phyloP scores from a whole-genome alignment of 225 moss, liverwort and hornwort species.

The Lunularia cruciata region DNA sequence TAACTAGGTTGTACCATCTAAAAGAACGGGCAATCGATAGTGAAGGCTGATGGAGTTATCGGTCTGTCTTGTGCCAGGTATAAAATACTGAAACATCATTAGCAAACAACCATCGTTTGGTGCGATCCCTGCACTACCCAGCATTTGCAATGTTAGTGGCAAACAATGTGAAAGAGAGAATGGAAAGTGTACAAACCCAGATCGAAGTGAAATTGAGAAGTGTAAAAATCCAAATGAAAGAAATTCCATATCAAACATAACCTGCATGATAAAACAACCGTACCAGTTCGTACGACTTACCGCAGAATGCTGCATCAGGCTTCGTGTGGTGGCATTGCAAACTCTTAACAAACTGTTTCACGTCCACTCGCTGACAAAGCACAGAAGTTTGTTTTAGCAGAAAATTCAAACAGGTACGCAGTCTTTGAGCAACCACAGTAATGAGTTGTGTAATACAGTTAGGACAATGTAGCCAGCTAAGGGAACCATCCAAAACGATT shows the following conservation, averaged over 20 bases:
- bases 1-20: constrained; percentile 26
- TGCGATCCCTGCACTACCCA: constrained; percentile 71
- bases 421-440: too few relatives aligned
- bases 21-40: constrained; percentile 80
- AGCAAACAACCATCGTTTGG: constrained; percentile 76
- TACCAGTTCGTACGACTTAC: constrained; percentile 36
- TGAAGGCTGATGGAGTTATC: constrained; percentile 92
- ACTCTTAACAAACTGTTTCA: constrained; percentile 90
- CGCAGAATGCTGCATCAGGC: constrained; percentile 93
- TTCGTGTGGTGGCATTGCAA: constrained; percentile 92
- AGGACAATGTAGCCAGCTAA: neutral
- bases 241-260: neutral
- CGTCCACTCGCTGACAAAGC: constrained; percentile 62
- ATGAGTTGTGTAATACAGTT: too few relatives aligned
- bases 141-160: too few relatives aligned
- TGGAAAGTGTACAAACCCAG: too few relatives aligned
- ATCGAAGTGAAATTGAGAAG: neutral
- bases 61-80: constrained; percentile 86
- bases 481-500: neutral
- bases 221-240: neutral
- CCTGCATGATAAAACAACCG: neutral
- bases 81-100: constrained; percentile 97
- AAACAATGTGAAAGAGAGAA: too few relatives aligned
- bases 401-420: too few relatives aligned
- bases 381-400: too few relatives aligned